Base-by-base conservation (phyloP, 176 grass and related monocot genomes). In the Oryza officinalis region DNA sequence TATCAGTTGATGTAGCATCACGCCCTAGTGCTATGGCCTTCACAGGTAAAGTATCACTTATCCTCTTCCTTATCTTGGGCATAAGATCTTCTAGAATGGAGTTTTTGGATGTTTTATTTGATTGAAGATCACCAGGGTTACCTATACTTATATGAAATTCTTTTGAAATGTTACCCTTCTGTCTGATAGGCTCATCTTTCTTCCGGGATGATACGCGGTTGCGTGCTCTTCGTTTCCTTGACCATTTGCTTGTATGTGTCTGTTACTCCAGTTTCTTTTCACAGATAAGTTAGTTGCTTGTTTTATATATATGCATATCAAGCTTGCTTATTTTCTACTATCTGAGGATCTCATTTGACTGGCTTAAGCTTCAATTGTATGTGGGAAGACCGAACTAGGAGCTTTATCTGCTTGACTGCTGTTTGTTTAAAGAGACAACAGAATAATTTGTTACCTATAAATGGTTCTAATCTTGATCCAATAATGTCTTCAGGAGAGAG, bases 191-290 rank as follows among this genome's bases (percentile, higher is more conserved):
- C 57, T 99, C 97, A 89, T 84, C 97, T 79, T 99, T 99, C 88
- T 99, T 99, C 83, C 89, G 97, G 77, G 71, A 91, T 89, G 97
- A 99, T 87, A 91, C 93, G 17, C 90, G 97, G 82, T 91, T 99
- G 88, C 97, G 93, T 7, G 97, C 97, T 84, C 97, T 99, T 96
- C 97, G 97, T 57, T 99, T 99, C 87, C 88, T 99, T 63, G 97
- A 99, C 63, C 97, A 99, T 89, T 89, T 99, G 81, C 93, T 99
- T 86, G 97, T 99, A 94, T 84, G 97, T 65, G 32, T 71, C 80
- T 84, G 52, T 69, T 31, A 69, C 61, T 78, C 33, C 5, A 61
- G 44, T 67, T 84, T 44, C 22, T 65, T 68, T 72, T 76, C 28
- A 66, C 73, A 44, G 20, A 72, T 45, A 57, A 13, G 25, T 76